Evolutionary conservation across 2,329 filamentous ascomycete species (phyloP).

Genomic region (Sphaerulina vaccinii): DNA sequence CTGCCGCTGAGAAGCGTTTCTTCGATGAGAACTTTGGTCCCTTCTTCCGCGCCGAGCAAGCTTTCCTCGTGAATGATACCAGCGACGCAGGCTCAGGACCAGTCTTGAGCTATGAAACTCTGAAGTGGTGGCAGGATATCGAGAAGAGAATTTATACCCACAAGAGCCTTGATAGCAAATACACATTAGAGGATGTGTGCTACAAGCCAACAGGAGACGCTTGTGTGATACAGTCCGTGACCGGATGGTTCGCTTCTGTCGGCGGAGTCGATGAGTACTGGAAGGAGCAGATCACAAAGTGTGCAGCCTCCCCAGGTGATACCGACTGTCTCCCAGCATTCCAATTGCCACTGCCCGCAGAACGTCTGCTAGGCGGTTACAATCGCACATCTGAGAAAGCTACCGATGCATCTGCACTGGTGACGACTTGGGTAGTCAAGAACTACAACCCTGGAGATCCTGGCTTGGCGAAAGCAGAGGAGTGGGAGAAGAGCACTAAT

Average conservation of each 20-base stretch:
- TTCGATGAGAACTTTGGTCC: constrained; percentile 93
- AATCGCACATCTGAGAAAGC: constrained; percentile 57
- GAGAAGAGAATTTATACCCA: constrained; percentile 74
- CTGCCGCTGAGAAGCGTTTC: constrained; percentile 88
- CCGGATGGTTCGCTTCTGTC: constrained; percentile 77
- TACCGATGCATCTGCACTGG: constrained; percentile 72
- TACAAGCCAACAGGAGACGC: constrained; percentile 88
- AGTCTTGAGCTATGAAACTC: constrained; percentile 82
- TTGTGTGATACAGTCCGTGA: constrained; percentile 91
- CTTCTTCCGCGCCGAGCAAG: constrained; percentile 91
- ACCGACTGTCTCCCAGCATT: constrained; percentile 75
- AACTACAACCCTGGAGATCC: constrained; percentile 75
- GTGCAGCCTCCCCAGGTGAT: constrained; percentile 65
- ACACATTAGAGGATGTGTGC: constrained; percentile 79
- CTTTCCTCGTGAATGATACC: constrained; percentile 89
- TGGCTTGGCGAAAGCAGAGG: constrained; percentile 71
- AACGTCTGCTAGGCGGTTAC: constrained; percentile 82
- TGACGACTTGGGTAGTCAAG: constrained; percentile 91
- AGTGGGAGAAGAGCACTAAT: constrained; percentile 83
- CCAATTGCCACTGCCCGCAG: constrained; percentile 80
- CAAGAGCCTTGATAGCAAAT: constrained; percentile 66
- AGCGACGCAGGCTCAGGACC: constrained; percentile 62
- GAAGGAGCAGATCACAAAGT: constrained; percentile 69
- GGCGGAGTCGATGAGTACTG: constrained; percentile 59
- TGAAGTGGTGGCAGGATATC: constrained; percentile 91